Base-by-base conservation (phyloP, 768 basidiomycete genomes). In the Ephemerocybe angulata region DNA sequence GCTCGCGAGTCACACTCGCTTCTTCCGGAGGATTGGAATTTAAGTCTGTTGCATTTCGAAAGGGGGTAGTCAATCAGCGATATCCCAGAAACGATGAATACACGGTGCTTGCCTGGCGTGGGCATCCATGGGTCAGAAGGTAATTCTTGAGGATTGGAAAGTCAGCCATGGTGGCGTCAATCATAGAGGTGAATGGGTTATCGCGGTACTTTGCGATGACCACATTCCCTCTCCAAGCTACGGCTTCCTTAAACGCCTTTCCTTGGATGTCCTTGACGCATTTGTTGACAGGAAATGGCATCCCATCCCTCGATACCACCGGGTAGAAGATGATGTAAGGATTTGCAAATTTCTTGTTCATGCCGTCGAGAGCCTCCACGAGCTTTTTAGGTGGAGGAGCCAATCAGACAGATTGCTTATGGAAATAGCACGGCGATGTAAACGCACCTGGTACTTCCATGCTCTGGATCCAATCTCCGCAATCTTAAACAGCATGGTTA, bases 311-410 rank as follows among this genome's bases (percentile, higher is more conserved):
- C 48, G 88, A 88, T 33, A 88, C 67, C 46, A 77, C 73, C 1
- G 90, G 89, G 60, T 88, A 92, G 66, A 90, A 92, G 48, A 91
- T 76, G 61, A 90, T 84, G 72, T 91, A 92, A 15, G 90, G 90
- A 58, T 85, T 80, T 24, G 82, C 74, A 65, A 92, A 90, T 48
- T 85, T 88, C 55, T 82, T 81, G 63, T 81, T 86, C 88, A 92
- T 90, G 61, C 85, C 83, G 57, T 91, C 87, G 22, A 91, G 79
- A 21, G 84, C 80, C 59, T 90, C 87, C 43, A 90, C 77, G 51
- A 86, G 75, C 89, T 91, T 63, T 35, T 60, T 60, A 43, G 25
- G 50, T 22, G 42, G 48, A 40, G 21, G 8, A 42, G 48, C 2
- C 19, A 17, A 49, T 48, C 48, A 42, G 48, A 24, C 40, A 27